Conservation (phyloP, 768 basidiomycete genomes). For the Termitomyces sp. region DNA sequence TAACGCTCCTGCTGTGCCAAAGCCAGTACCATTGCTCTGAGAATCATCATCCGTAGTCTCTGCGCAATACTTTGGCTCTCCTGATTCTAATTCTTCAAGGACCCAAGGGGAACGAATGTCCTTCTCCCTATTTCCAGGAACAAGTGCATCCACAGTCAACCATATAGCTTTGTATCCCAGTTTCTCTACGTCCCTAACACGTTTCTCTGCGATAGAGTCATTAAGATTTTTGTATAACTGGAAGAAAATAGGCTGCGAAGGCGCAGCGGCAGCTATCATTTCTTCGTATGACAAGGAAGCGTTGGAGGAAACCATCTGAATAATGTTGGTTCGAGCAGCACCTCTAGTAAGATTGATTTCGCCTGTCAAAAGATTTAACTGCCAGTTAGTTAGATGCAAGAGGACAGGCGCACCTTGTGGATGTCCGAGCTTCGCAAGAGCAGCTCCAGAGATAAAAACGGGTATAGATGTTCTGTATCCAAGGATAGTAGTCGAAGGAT, state of each 20-base stretch:
- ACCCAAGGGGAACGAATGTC: conserved; percentile 63
- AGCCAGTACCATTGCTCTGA: conserved; percentile 32
- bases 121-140: conserved; percentile 75
- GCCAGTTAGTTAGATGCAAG: not conserved
- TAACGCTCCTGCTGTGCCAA: conserved; percentile 68
- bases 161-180: conserved; percentile 87
- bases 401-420: conserved; percentile 48
- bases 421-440: conserved; percentile 83
- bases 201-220: conserved; percentile 60
- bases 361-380: conserved; percentile 35
- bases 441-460: conserved; percentile 80
- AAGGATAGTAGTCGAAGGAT: conserved; percentile 72
- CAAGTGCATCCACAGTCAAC: conserved; percentile 88
- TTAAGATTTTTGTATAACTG: conserved; percentile 84
- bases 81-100: conserved; percentile 54
- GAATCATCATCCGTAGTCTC: conserved; percentile 31
- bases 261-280: conserved; percentile 54
- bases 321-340: conserved; percentile 60
- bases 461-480: conserved; percentile 72
- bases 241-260: conserved; percentile 69
- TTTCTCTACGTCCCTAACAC: conserved; percentile 66
- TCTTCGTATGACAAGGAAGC: conserved; percentile 64
- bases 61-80: conserved; percentile 23
- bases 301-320: conserved; percentile 85
- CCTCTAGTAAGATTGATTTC: conserved; percentile 81